Evolutionary conservation across 2,329 filamentous ascomycete species (phyloP).

Genomic region (Venturia carpophila): DNA sequence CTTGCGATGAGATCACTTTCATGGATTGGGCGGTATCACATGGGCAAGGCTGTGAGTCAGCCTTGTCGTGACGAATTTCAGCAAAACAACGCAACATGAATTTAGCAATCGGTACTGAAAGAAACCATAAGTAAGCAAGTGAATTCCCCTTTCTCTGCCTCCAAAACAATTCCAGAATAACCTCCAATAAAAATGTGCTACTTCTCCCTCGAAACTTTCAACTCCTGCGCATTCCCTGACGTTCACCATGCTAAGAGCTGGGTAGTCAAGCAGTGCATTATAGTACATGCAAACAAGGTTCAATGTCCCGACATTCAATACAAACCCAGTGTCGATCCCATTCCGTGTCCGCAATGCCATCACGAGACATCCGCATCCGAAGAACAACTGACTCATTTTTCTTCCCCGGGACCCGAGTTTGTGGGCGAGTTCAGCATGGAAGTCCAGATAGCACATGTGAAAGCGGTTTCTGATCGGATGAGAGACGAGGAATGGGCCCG

Average conservation of each 20-base stretch:
- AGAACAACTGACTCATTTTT: not conserved
- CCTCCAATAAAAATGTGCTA: not conserved
- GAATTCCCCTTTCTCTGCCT: too few relatives aligned
- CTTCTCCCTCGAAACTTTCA: not conserved
- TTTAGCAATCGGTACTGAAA: not conserved
- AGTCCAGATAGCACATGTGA: not conserved
- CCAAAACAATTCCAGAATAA: not conserved
- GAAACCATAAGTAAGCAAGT: not conserved
- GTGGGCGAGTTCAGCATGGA: not conserved
- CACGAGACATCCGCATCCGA: not conserved
- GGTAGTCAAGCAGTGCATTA: not conserved
- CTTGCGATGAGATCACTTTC: too few relatives aligned
- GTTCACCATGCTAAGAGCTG: not conserved
- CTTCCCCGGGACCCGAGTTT: not conserved
- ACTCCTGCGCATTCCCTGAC: not conserved
- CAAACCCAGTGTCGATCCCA: not conserved
- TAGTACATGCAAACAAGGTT: not conserved
- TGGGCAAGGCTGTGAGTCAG: conserved; percentile 3
- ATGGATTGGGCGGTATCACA: not conserved
- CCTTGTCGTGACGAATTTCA: not conserved
- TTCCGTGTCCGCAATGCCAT: not conserved
- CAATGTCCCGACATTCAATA: conserved; percentile 4
- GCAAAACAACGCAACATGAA: not conserved
- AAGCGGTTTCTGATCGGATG: not conserved
- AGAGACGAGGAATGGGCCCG: not conserved